These are phyloP conservation scores for Nannizzia gypsea DNA, from an alignment of 2,329 filamentous ascomycete species.

Conservation along the genomic window DNA sequence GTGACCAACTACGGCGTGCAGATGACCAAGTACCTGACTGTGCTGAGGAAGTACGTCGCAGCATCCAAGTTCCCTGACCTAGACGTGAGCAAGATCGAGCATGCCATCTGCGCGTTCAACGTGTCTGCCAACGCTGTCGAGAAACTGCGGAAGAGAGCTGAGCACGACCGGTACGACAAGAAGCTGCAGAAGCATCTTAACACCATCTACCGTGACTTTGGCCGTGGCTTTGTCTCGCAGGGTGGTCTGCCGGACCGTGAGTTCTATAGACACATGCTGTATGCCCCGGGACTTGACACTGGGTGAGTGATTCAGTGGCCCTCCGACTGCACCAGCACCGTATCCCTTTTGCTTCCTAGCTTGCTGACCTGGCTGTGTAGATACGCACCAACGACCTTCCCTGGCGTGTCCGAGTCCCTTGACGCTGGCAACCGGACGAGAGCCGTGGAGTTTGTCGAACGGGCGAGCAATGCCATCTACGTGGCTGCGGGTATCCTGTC, in stretches of 20 bases:
- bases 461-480: conserved; percentile 17
- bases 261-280: conserved; percentile 38
- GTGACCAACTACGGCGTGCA: conserved; percentile 28
- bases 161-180: conserved; percentile 8
- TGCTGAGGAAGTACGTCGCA: conserved; percentile 23
- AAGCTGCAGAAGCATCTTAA: conserved; percentile 26
- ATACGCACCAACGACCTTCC: conserved; percentile 19
- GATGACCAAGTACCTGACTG: conserved; percentile 26
- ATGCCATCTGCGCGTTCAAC: conserved; percentile 29
- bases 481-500: conserved; percentile 16
- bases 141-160: conserved; percentile 6
- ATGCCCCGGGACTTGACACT: conserved; percentile 35
- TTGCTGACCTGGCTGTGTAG: conserved; percentile 1
- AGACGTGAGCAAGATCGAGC: conserved; percentile 17
- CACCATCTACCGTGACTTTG: conserved; percentile 36
- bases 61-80: conserved; percentile 12
- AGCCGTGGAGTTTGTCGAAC: conserved; percentile 18
- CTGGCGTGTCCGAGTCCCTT: conserved; percentile 19
- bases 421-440: conserved; percentile 17
- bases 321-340: neutral
- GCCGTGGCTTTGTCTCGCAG: conserved; percentile 35
- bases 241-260: conserved; percentile 36
- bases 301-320: conserved; percentile 13
- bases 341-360: too few species aligned
- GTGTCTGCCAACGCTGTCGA: conserved; percentile 10